Percentiles rank a stretch among this genome's conserved stretches.
Conservation (phyloP, 495 filamentous ascomycete genomes). For the Aspergillus sclerotiicarbonarius region DNA sequence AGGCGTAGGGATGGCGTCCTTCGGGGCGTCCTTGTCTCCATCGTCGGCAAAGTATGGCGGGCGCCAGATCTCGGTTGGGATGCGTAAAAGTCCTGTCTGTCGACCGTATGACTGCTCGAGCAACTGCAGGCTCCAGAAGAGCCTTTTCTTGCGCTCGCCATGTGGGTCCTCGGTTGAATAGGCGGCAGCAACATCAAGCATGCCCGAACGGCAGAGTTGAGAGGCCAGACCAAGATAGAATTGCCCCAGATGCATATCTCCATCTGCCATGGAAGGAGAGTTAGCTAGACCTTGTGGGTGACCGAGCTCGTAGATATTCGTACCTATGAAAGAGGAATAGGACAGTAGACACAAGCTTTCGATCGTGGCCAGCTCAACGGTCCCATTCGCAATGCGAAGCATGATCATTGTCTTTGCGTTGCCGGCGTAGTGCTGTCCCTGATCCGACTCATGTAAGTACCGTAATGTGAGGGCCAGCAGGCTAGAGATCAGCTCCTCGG, state of each 20-base stretch:
- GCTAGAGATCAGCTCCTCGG: conserved; percentile 43
- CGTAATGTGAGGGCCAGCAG: conserved; percentile 42
- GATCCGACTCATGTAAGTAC: conserved; percentile 38
- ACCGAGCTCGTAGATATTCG: no score
- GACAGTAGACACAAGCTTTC: conserved; percentile 46
- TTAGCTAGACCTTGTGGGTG: background rate
- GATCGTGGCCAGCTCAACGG: conserved; percentile 43
- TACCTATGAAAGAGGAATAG: conserved; percentile 44
- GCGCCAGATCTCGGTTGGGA: conserved; percentile 33
- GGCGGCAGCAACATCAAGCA: conserved; percentile 38
- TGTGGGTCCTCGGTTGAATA: conserved; percentile 30
- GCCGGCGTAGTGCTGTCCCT: conserved; percentile 39
- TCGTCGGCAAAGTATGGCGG: conserved; percentile 28
- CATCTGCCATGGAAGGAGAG: conserved; percentile 26
- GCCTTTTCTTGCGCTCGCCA: conserved; percentile 39
- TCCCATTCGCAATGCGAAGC: conserved; percentile 47
- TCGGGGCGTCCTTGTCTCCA: conserved; percentile 15
- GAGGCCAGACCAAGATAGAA: conserved; percentile 44
- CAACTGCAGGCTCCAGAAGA: conserved; percentile 46
- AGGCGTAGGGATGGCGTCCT: conserved; percentile 21
- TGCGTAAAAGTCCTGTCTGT: conserved; percentile 36
- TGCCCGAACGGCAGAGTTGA: conserved; percentile 45
- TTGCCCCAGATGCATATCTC: conserved; percentile 37
- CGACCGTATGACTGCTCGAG: conserved; percentile 44
- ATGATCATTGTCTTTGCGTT: conserved; percentile 44